These are phyloP conservation scores for Leptographium procerum DNA, from an alignment of 2,329 filamentous ascomycete genomes.

Conservation along the genomic window DNA sequence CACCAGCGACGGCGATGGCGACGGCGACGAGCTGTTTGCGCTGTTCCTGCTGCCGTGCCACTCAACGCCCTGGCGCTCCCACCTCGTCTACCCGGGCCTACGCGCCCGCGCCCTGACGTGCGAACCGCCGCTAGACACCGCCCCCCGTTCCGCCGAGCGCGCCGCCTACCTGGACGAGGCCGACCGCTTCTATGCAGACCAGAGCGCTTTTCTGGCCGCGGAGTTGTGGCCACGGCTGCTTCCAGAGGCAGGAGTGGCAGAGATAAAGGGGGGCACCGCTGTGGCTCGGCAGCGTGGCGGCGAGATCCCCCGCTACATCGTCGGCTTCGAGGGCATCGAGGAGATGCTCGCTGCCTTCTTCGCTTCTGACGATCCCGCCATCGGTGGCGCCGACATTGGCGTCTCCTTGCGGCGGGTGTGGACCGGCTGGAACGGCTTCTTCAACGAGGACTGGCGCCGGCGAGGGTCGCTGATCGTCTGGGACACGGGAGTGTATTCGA, in stretches of 20 bases:
- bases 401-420: conserved; percentile 37
- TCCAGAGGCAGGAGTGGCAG: not conserved
- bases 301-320: conserved; percentile 43
- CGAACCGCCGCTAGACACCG: conserved; percentile 68
- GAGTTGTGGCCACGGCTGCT: conserved; percentile 34
- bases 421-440: conserved; percentile 48
- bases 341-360: conserved; percentile 32
- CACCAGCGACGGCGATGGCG: conserved; percentile 10
- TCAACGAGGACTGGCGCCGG: conserved; percentile 50
- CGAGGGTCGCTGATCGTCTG: conserved; percentile 48
- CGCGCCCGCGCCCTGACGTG: conserved; percentile 78
- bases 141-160: conserved; percentile 48
- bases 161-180: conserved; percentile 73
- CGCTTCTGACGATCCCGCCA: conserved; percentile 13
- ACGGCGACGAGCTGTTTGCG: conserved; percentile 42
- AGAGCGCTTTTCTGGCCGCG: conserved; percentile 38
- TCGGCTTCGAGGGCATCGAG: conserved; percentile 50
- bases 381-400: conserved; percentile 26
- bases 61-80: conserved; percentile 87
- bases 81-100: conserved; percentile 65
- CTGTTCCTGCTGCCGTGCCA: conserved; percentile 94
- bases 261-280: too few species aligned
- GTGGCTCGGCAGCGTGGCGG: conserved; percentile 10
- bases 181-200: conserved; percentile 64
- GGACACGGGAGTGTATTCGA: conserved; percentile 32